Evolutionary conservation across 352 stramenopile species (phyloP), one percentile per base, ranked within the genome.

Genomic region (Globisporangium radiosum): DNA sequence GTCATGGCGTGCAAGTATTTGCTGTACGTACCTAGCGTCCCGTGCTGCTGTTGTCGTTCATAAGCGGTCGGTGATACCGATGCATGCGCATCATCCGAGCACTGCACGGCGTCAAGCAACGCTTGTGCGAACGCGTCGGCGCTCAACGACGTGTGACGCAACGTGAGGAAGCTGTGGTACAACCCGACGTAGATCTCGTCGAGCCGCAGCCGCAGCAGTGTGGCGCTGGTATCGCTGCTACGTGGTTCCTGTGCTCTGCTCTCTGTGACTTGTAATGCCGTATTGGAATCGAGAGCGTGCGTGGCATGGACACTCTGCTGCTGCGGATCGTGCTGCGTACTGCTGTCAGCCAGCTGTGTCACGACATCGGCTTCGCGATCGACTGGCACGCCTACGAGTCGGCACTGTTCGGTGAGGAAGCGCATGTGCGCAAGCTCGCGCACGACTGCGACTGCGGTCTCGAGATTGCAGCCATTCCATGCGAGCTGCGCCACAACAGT

Each of bases 171-270:
- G 37, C 51, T 44, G 45, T 64, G 36, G 25, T 14, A 47, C 6
- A 64, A 13, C 0, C 59, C 59, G 2, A 64, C 59, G 19, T 64
- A 64, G 7, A 64, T 57, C 52, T 64, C 59, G 39, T 64, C 59
- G 19, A 59, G 43, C 1, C 44, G 51, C 51, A 64, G 43, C 1
- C 59, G 52, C 52, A 64, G 38, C 42, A 59, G 11, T 15, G 15
- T 17, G 39, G 33, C 36, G 36, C 13, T 40, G 25, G 37, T 37
- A 15, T 25, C 44, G 15, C 25, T 33, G 3, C 19, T 13, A 8
- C 2, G 3, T 42, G 14, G 25, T 3, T 17, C n/a, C 5, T 47
- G 11, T 47, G 43, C 43, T 47, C n/a, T 47, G 43, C 43, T 47
- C 0, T 1, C 11, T 47, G 11, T n/a, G 11, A 5, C 43, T 47